Conservation (phyloP, 352 stramenopile species). For the Phytophthora brassicae region DNA sequence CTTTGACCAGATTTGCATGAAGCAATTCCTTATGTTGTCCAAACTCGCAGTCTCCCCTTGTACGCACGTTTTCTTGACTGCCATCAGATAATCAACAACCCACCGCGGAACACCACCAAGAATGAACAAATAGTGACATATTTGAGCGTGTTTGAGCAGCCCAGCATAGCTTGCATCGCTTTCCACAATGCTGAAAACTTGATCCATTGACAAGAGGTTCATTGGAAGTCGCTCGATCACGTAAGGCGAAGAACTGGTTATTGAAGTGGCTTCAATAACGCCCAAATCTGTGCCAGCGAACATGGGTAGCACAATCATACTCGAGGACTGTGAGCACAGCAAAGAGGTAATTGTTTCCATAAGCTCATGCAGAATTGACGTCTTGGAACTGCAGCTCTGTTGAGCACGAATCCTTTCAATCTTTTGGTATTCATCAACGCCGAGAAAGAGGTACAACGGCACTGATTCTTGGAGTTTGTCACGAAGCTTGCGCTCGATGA, state of each 20-base stretch:
- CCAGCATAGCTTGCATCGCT: conserved; percentile 7
- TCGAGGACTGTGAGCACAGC: background rate
- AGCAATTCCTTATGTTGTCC: conserved; percentile 4
- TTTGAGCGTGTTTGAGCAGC: background rate
- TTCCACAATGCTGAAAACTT: conserved; percentile 32
- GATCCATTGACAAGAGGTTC: conserved; percentile 26
- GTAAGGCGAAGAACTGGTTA: conserved; percentile 30
- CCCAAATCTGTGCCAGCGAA: conserved; percentile 16
- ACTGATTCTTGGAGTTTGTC: background rate
- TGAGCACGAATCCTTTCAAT: conserved; percentile 24
- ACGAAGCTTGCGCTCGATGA: conserved; percentile 19
- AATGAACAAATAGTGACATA: conserved; percentile 7
- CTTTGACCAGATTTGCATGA: background rate
- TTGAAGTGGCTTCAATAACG: conserved; percentile 15
- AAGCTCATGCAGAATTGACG: conserved; percentile 11
- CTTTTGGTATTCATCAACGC: conserved; percentile 36
- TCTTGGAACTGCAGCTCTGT: background rate
- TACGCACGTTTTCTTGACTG: background rate
- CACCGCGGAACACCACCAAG: conserved; percentile 17
- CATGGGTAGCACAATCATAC: conserved; percentile 17
- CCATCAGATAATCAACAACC: conserved; percentile 11
- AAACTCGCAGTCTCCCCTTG: background rate
- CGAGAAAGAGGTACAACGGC: conserved; percentile 34
- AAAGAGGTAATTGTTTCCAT: conserved; percentile 1
- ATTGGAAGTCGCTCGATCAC: conserved; percentile 25